phyloP scores from a whole-genome alignment of 257 asterid genomes.

The Coffea eugenioides region DNA sequence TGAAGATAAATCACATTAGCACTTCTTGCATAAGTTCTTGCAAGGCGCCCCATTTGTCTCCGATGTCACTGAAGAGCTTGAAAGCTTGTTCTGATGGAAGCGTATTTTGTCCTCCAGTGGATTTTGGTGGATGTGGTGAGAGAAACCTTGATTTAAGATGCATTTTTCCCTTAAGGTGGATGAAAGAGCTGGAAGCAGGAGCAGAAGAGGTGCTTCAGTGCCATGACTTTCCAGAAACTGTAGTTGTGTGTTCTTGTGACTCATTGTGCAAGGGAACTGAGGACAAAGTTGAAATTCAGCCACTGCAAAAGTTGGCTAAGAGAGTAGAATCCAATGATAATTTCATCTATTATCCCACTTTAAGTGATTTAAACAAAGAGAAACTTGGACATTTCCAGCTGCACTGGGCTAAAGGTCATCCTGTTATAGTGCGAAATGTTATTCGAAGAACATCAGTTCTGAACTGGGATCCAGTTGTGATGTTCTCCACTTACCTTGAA shows the following conservation, averaged over 20 bases:
- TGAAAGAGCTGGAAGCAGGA: constrained; percentile 63
- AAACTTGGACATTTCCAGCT: constrained; percentile 75
- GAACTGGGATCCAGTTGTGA: constrained; percentile 84
- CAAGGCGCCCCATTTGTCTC: constrained; percentile 29
- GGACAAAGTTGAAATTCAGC: constrained; percentile 30
- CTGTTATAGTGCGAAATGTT: constrained; percentile 78
- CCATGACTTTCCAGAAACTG: constrained; percentile 40
- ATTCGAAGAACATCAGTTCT: constrained; percentile 43
- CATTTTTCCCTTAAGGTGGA: constrained; percentile 67
- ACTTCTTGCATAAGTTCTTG: constrained; percentile 35
- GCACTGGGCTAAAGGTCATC: constrained; percentile 91
- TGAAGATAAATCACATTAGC: constrained; percentile 27
- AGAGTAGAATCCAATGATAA: constrained; percentile 50
- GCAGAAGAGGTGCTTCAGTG: constrained; percentile 63
- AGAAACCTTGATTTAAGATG: constrained; percentile 66
- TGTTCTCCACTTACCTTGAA: constrained; percentile 81
- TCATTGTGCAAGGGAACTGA: constrained; percentile 36
- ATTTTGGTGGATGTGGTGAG: constrained; percentile 78
- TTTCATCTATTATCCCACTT: constrained; percentile 63
- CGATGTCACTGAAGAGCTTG: constrained; percentile 37
- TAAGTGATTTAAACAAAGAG: constrained; percentile 62
- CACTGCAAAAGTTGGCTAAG: constrained; percentile 35
- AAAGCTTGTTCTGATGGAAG: constrained; percentile 56
- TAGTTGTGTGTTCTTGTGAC: constrained; percentile 47
- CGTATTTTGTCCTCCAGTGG: constrained; percentile 66